These are phyloP conservation scores for Coniochaeta sp. DNA, from an alignment of 2,329 filamentous ascomycete genomes.

Conservation along the genomic window DNA sequence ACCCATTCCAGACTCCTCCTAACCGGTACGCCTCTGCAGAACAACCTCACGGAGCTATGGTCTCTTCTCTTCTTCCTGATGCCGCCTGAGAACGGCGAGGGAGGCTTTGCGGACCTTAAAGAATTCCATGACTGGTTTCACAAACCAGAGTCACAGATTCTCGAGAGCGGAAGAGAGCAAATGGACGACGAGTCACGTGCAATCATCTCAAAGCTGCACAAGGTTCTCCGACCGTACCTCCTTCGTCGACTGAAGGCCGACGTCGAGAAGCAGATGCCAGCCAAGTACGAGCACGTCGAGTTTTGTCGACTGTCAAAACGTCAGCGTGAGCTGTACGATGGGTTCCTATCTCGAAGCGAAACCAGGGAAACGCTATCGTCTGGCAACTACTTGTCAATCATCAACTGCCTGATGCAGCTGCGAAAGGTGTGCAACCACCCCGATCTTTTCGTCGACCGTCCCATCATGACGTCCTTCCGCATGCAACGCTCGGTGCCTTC, in stretches of 20 bases:
- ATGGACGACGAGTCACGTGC: constrained; percentile 91
- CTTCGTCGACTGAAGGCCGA: constrained; percentile 88
- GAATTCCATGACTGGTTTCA: constrained; percentile 97
- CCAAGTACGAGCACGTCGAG: constrained; percentile 94
- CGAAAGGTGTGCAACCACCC: constrained; percentile 98
- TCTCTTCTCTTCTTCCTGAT: constrained; percentile 94
- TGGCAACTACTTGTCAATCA: constrained; percentile 95
- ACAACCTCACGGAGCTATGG: constrained; percentile 95
- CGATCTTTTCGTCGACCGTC: constrained; percentile 90
- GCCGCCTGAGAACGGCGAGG: constrained; percentile 79
- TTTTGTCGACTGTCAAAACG: constrained; percentile 93
- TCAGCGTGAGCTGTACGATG: constrained; percentile 92
- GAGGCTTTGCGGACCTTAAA: constrained; percentile 87
- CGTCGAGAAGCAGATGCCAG: constrained; percentile 98
- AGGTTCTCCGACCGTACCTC: constrained; percentile 86
- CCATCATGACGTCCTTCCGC: constrained; percentile 93
- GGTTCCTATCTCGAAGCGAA: constrained; percentile 84
- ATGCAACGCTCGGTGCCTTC: constrained; percentile 74
- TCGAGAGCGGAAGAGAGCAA: constrained; percentile 87
- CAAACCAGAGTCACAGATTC: constrained; percentile 88
- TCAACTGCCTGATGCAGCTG: constrained; percentile 96
- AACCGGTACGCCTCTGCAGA: constrained; percentile 92
- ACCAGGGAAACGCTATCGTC: constrained; percentile 83
- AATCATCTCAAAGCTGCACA: constrained; percentile 89
- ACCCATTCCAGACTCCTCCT: constrained; percentile 80